A percentile compares a stretch with the other conserved stretches of the same genome.
Conservation (phyloP, 106 monocot species). For the Apostasia ramifera region DNA sequence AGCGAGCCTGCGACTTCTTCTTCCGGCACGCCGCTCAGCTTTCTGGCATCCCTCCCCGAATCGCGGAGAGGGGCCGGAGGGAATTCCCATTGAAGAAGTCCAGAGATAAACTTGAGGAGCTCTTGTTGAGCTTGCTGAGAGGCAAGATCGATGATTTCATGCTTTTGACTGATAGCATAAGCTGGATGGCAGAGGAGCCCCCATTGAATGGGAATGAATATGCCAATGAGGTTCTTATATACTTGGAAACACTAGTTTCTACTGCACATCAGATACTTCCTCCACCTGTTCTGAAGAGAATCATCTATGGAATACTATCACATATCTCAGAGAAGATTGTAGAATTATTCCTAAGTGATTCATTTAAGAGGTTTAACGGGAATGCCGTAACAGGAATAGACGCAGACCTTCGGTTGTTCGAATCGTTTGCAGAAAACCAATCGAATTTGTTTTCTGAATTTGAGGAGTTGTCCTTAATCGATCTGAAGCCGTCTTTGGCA, state of each 20-base stretch:
- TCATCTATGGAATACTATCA: slow-evolving; percentile 53
- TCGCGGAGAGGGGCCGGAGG: slow-evolving; percentile 49
- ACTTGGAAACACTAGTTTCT: slow-evolving; percentile 77
- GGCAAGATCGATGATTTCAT: slow-evolving; percentile 85
- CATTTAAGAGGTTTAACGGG: slow-evolving; percentile 77
- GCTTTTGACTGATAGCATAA: slow-evolving; percentile 52
- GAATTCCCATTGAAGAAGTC: slow-evolving; percentile 79
- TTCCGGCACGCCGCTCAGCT: slow-evolving; percentile 82
- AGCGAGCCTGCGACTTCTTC: slow-evolving; percentile 95
- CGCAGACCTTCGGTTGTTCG: slow-evolving; percentile 64
- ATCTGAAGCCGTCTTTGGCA: slow-evolving; percentile 52
- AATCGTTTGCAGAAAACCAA: slow-evolving; percentile 75
- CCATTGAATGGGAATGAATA: slow-evolving; percentile 75
- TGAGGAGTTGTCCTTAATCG: slow-evolving; percentile 31
- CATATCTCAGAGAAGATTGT: slow-evolving; percentile 85
- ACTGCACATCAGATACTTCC: slow-evolving; percentile 82
- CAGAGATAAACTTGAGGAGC: slow-evolving; percentile 64
- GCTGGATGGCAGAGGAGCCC: slow-evolving; percentile 77
- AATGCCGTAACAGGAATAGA: slow-evolving; percentile 80
- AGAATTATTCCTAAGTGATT: slow-evolving; percentile 67
- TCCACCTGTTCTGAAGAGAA: slow-evolving; percentile 40
- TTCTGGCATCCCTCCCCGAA: slow-evolving; percentile 72
- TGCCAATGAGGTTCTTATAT: slow-evolving; percentile 82
- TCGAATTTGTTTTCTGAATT: slow-evolving; percentile 32
- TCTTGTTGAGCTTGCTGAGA: slow-evolving; percentile 49